These are phyloP conservation scores for Gossypium longicalyx DNA, from an alignment of 345 rosid species.

Conservation along the genomic window DNA sequence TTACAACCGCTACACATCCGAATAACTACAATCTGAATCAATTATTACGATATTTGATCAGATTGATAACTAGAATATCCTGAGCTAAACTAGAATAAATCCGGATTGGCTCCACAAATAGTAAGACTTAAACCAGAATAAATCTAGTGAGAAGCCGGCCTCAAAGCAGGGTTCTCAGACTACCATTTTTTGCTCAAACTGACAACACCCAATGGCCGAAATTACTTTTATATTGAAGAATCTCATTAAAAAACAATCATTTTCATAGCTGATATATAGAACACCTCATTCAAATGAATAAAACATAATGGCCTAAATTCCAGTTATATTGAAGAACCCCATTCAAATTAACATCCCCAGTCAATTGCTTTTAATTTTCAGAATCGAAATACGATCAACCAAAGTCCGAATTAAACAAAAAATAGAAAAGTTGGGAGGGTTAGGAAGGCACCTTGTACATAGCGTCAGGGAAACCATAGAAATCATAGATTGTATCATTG, in stretches of 20 bases:
- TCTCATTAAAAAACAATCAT: neutral
- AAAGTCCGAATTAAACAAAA: neutral
- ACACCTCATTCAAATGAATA: neutral
- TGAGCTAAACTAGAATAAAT: no score
- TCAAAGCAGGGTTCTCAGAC: no score
- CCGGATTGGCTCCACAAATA: no score
- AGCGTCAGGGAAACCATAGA: conserved; percentile 64
- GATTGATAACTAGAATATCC: no score
- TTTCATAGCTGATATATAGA: neutral
- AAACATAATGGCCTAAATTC: neutral
- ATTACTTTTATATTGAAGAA: neutral
- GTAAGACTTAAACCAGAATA: no score
- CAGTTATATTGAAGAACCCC: neutral
- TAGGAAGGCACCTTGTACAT: conserved; percentile 58
- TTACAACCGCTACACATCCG: no score
- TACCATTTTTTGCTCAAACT: neutral
- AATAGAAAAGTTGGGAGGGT: neutral
- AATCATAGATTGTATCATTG: conserved; percentile 74
- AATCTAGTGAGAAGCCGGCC: no score
- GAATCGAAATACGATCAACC: neutral
- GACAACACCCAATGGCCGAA: neutral
- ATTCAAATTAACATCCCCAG: neutral
- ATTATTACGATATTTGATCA: no score
- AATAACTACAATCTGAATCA: no score
- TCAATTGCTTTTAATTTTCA: neutral